phyloP scores from a whole-genome alignment of 2,329 filamentous ascomycete species.

The Xylaria sp. region DNA sequence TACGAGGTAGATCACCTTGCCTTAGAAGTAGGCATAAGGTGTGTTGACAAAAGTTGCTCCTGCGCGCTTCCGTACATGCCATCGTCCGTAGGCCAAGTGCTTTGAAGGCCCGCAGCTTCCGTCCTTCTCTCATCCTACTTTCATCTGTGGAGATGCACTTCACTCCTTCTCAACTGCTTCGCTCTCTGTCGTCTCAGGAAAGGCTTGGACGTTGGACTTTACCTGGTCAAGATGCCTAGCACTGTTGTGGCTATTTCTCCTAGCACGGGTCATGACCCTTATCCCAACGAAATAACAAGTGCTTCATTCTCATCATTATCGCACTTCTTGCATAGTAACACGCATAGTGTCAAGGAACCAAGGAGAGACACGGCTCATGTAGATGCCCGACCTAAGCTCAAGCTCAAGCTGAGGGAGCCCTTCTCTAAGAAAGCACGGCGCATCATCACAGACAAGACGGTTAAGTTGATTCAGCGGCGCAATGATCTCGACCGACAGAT shows the following conservation, averaged over 20 bases:
- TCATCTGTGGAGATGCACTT: neutral
- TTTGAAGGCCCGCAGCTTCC: neutral
- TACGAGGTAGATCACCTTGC: too few species aligned
- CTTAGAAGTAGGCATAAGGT: too few species aligned
- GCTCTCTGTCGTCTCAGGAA: neutral
- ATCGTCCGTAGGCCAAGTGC: too few species aligned
- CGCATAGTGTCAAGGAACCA: conserved; percentile 1
- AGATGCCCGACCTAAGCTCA: conserved; percentile 13
- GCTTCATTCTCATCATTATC: neutral
- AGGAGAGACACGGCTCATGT: neutral
- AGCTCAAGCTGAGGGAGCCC: too few species aligned
- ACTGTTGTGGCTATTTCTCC: neutral
- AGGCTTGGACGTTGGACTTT: neutral
- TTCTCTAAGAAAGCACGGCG: conserved; percentile 26
- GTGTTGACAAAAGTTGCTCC: too few species aligned
- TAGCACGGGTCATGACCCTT: neutral
- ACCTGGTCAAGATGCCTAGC: neutral
- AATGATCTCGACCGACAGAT: conserved; percentile 30
- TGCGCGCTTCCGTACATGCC: too few species aligned
- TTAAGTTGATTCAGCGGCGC: conserved; percentile 29
- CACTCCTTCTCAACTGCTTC: neutral
- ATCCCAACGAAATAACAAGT: neutral
- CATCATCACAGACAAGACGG: conserved; percentile 22
- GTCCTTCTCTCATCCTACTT: neutral
- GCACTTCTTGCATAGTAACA: neutral